Evolutionary conservation across 1,284 basidiomycete species (phyloP).

Genomic region (Agroathelia rolfsii): DNA sequence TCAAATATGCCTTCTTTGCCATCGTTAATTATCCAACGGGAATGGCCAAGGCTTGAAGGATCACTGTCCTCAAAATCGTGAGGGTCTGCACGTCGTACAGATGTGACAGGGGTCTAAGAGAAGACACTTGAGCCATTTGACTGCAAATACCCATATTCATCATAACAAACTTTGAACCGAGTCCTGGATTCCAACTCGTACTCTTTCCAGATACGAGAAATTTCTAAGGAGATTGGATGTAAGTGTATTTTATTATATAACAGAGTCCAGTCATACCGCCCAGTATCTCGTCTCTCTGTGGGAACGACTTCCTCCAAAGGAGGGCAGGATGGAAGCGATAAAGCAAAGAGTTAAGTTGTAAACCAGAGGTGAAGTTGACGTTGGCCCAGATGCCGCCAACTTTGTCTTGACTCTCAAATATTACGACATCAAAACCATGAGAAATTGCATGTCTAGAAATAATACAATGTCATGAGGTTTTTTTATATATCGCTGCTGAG

Average conservation of each 20-base stretch:
- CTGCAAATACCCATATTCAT: neutral
- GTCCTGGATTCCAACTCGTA: constrained; percentile 44
- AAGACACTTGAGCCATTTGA: too few species aligned
- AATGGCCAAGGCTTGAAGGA: constrained; percentile 20
- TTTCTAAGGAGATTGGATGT: constrained; percentile 27
- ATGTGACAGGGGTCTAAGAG: constrained; percentile 25
- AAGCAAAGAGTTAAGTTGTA: constrained; percentile 52
- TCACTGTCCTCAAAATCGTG: constrained; percentile 7
- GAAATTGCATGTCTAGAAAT: constrained; percentile 31
- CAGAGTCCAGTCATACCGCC: constrained; percentile 22
- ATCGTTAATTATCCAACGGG: constrained; percentile 46
- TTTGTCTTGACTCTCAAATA: constrained; percentile 31
- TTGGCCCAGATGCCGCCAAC: constrained; percentile 53
- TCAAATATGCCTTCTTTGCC: constrained; percentile 41
- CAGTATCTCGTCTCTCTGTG: constrained; percentile 47
- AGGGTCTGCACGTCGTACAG: constrained; percentile 20
- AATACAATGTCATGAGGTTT: too few species aligned
- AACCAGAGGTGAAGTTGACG: constrained; percentile 48
- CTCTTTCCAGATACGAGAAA: constrained; percentile 40
- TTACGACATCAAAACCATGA: constrained; percentile 45
- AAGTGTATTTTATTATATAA: neutral
- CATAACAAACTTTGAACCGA: constrained; percentile 29
- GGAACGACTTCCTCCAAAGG: constrained; percentile 38
- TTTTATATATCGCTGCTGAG: too few species aligned
- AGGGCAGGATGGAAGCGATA: constrained; percentile 46